A percentile compares a stretch with the other conserved stretches of the same genome.
Evolutionary conservation across 192 early-diverging fungal species (phyloP).

Genomic region (Coemansia sp.): DNA sequence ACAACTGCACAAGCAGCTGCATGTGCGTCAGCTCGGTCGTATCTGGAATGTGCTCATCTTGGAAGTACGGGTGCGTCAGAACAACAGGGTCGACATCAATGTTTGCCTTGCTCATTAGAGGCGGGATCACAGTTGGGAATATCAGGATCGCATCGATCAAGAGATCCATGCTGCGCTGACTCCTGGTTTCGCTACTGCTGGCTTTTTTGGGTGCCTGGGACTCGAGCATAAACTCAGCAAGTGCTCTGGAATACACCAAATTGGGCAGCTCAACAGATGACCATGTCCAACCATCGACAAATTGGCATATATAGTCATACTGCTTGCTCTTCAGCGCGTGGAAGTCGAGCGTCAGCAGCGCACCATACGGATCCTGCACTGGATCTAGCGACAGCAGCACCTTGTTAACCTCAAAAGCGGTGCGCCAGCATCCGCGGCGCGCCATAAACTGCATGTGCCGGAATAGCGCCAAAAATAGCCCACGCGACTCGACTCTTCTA

Average conservation of each 20-base stretch:
- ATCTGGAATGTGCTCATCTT: slow-evolving; percentile 22
- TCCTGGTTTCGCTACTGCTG: slow-evolving; percentile 9
- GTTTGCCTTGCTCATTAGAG: slow-evolving; percentile 64
- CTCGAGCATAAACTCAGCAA: slow-evolving; percentile 77
- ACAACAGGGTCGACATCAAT: slow-evolving; percentile 59
- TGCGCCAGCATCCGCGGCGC: slow-evolving; percentile 91
- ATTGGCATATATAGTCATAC: slow-evolving; percentile 59
- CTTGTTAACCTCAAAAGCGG: slow-evolving; percentile 87
- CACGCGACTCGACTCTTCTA: slow-evolving; percentile 72
- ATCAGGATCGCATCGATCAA: slow-evolving; percentile 67
- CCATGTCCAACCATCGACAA: slow-evolving; percentile 47
- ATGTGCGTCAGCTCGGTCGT: slow-evolving; percentile 53
- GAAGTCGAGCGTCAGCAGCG: slow-evolving; percentile 78
- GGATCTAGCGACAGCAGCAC: slow-evolving; percentile 72
- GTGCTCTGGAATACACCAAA: slow-evolving; percentile 72
- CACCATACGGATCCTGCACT: slow-evolving; percentile 69
- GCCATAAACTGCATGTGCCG: slow-evolving; percentile 82
- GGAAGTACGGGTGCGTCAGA: slow-evolving; percentile 56
- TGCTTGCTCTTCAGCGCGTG: slow-evolving; percentile 78
- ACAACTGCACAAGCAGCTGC: slow-evolving; percentile 67
- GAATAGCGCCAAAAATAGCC: slow-evolving; percentile 78
- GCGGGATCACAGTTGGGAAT: slow-evolving; percentile 67
- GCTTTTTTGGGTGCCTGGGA: neutral
- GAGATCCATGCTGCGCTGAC: slow-evolving; percentile 33
- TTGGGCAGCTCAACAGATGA: slow-evolving; percentile 58